These are phyloP conservation scores for Peziza echinospora DNA, from an alignment of 495 filamentous ascomycete species.

Conservation along the genomic window DNA sequence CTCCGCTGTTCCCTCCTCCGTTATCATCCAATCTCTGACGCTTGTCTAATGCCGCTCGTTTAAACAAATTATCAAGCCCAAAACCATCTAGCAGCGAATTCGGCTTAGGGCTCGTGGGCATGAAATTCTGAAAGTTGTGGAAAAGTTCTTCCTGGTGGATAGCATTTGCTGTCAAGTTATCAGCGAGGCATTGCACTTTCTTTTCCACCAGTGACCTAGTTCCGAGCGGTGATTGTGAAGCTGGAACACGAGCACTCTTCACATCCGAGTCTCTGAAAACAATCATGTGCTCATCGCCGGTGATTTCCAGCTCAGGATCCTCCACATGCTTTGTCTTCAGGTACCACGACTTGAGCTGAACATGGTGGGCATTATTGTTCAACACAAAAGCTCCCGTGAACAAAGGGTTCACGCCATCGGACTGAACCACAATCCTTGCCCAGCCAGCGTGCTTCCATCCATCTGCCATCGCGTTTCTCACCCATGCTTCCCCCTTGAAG, in stretches of 20 bases:
- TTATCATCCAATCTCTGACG: conserved; percentile 13
- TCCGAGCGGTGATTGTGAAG: conserved; percentile 4
- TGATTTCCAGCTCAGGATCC: conserved; percentile 46
- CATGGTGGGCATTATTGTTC: conserved; percentile 60
- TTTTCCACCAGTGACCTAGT: conserved; percentile 9
- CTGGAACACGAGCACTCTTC: not conserved
- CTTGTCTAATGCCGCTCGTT: conserved; percentile 10
- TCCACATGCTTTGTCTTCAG: conserved; percentile 44
- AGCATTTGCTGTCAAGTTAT: conserved; percentile 11
- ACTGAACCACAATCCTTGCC: conserved; percentile 55
- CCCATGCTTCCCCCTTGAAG: conserved; percentile 59
- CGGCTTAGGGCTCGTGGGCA: no score
- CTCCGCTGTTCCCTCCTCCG: conserved; percentile 45
- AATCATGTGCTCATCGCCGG: conserved; percentile 60
- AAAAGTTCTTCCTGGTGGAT: not conserved
- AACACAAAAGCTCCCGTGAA: conserved; percentile 86
- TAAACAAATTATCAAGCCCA: conserved; percentile 5
- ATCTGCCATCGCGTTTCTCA: conserved; percentile 33
- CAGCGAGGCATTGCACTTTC: conserved; percentile 20
- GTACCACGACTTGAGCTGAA: conserved; percentile 58
- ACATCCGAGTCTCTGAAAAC: conserved; percentile 76
- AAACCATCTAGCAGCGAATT: not conserved
- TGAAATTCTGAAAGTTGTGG: not conserved
- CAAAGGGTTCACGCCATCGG: conserved; percentile 55
- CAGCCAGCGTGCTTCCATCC: conserved; percentile 69